A percentile compares a stretch with the other conserved stretches of the same genome.
Evolutionary conservation across 2,329 filamentous ascomycete species (phyloP).

Genomic region (Neonectria sp.): DNA sequence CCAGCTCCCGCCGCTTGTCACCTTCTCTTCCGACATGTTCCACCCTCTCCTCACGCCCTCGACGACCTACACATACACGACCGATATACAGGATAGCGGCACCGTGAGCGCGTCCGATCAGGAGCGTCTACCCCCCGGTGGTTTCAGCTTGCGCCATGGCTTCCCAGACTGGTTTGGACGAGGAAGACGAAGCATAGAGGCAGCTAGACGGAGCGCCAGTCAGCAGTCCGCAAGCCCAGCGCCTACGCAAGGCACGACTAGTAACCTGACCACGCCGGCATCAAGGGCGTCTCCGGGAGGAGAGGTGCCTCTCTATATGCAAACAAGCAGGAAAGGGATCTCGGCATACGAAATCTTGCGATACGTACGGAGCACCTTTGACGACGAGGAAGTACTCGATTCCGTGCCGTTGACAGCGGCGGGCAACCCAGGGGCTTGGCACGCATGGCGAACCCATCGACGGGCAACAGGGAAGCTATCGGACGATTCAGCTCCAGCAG

Average conservation of each 20-base stretch:
- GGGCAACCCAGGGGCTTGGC: conserved; percentile 92
- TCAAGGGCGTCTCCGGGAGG: conserved; percentile 49
- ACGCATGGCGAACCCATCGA: conserved; percentile 88
- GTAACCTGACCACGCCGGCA: conserved; percentile 50
- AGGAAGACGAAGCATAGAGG: conserved; percentile 58
- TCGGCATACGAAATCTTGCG: conserved; percentile 79
- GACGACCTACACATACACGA: conserved; percentile 95
- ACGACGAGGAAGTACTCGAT: conserved; percentile 83
- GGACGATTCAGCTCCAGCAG: conserved; percentile 28
- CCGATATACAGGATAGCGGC: conserved; percentile 80
- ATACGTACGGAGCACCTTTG: conserved; percentile 88
- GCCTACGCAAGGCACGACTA: conserved; percentile 41
- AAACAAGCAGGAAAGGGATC: conserved; percentile 59
- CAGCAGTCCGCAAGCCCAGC: conserved; percentile 51
- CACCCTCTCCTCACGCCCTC: conserved; percentile 93
- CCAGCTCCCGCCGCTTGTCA: conserved; percentile 83
- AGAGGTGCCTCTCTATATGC: conserved; percentile 56
- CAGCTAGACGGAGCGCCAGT: conserved; percentile 59
- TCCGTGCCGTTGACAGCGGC: conserved; percentile 84
- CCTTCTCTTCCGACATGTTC: conserved; percentile 93
- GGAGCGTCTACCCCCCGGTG: conserved; percentile 87
- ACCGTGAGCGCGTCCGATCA: conserved; percentile 88
- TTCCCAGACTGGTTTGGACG: conserved; percentile 92
- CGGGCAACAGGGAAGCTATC: conserved; percentile 50
- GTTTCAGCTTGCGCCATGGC: conserved; percentile 90